These are phyloP conservation scores for Venturia pyrina DNA, from an alignment of 2,329 filamentous ascomycete species.

Conservation along the genomic window DNA sequence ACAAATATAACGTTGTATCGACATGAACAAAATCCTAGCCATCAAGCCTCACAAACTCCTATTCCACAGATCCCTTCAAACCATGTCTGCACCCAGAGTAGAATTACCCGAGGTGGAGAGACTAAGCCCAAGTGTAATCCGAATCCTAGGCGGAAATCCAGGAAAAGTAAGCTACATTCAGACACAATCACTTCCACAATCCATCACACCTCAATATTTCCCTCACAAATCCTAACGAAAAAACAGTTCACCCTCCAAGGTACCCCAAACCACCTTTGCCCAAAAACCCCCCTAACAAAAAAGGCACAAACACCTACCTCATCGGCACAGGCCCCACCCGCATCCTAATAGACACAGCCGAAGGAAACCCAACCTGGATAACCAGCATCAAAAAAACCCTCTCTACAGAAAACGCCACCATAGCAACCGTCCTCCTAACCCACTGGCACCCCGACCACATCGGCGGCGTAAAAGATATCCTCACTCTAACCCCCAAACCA, in stretches of 20 bases:
- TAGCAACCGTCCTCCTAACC: conserved; percentile 66
- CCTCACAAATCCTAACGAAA: neutral
- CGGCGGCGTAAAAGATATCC: conserved; percentile 62
- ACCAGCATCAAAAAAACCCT: conserved; percentile 55
- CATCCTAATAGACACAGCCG: conserved; percentile 82
- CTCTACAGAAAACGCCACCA: conserved; percentile 53
- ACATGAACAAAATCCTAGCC: neutral
- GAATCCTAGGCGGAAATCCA: conserved; percentile 85
- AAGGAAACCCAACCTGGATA: conserved; percentile 69
- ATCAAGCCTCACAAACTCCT: conserved; percentile 18
- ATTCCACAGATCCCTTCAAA: conserved; percentile 16
- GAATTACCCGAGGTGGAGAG: conserved; percentile 64
- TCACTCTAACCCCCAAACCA: conserved; percentile 51
- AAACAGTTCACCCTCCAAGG: conserved; percentile 53
- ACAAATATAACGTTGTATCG: neutral
- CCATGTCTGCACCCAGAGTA: conserved; percentile 32
- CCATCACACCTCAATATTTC: neutral
- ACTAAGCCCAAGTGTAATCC: conserved; percentile 66
- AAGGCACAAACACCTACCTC: conserved; percentile 88
- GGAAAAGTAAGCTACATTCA: no score
- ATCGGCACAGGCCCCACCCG: conserved; percentile 64
- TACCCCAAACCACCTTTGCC: conserved; percentile 16
- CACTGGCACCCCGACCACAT: conserved; percentile 91
- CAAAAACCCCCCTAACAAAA: conserved; percentile 29
- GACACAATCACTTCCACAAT: conserved; percentile 18